Percentiles rank a stretch among this genome's conserved stretches.
phyloP scores from a whole-genome alignment of 164 flowering plant genomes.

The Aristolochia fimbriata region DNA sequence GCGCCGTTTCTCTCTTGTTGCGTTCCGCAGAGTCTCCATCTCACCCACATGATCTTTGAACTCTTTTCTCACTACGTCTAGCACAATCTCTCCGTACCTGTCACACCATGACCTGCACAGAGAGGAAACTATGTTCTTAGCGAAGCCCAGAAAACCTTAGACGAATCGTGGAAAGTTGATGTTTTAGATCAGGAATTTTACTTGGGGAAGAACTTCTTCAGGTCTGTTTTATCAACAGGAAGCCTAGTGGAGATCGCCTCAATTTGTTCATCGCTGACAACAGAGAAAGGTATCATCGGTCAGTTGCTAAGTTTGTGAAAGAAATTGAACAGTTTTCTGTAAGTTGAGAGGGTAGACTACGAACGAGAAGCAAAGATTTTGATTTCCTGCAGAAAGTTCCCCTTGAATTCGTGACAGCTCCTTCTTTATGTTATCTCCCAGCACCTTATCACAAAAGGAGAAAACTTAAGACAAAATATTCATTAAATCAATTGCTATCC shows the following conservation, averaged over 20 bases:
- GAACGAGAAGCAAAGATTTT: constrained; percentile 57
- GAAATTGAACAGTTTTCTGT: background rate
- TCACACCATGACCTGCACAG: constrained; percentile 65
- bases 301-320: background rate
- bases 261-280: constrained; percentile 58
- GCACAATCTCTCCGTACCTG: constrained; percentile 56
- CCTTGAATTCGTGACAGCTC: constrained; percentile 60
- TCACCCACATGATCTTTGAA: constrained; percentile 75
- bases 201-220: constrained; percentile 75
- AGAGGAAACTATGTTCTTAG: background rate
- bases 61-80: constrained; percentile 78
- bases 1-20: constrained; percentile 25
- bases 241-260: constrained; percentile 74
- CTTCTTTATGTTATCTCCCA: constrained; percentile 72
- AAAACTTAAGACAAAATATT: background rate
- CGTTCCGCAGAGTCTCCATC: constrained; percentile 38
- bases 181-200: constrained; percentile 13
- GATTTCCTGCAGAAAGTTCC: constrained; percentile 41
- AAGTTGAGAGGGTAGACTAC: background rate
- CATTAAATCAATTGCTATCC: too few relatives aligned
- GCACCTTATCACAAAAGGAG: constrained; percentile 29
- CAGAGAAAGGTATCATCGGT: background rate
- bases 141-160: background rate
- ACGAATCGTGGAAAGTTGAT: too few relatives aligned
- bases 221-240: constrained; percentile 71